Conservation (phyloP, 148 eudicot species). For the Talinum fruticosum region DNA sequence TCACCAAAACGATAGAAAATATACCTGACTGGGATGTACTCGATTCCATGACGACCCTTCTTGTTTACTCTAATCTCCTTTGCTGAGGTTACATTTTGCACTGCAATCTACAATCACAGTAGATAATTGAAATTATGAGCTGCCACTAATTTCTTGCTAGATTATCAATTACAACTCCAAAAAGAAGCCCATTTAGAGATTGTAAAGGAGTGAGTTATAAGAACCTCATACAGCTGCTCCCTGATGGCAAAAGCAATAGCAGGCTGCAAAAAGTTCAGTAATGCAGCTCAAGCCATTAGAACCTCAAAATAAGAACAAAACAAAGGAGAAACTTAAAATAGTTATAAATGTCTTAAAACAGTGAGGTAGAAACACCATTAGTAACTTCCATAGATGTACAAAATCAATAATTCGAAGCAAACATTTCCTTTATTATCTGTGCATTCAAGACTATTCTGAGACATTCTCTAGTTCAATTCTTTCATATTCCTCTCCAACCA, state of each 20-base stretch:
- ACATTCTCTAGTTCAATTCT: constrained; percentile 3
- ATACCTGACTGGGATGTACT: constrained; percentile 63
- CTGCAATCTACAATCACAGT: constrained; percentile 59
- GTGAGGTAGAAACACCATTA: not conserved
- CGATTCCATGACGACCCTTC: constrained; percentile 76
- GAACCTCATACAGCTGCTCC: constrained; percentile 95
- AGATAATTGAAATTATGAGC: not conserved
- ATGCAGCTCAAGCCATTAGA: not conserved
- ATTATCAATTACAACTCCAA: not conserved
- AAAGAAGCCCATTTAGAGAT: constrained; percentile 4
- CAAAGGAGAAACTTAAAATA: too few relatives aligned
- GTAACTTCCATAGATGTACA: not conserved
- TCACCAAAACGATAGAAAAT: not conserved
- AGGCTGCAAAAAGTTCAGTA: constrained; percentile 54
- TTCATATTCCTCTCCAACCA: not conserved
- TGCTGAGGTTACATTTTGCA: constrained; percentile 77
- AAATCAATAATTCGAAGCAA: not conserved
- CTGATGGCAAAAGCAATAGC: constrained; percentile 91
- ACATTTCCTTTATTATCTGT: not conserved
- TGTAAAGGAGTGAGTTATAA: not conserved
- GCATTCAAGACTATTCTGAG: constrained; percentile 4
- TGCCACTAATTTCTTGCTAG: not conserved
- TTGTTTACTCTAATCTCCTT: constrained; percentile 72
- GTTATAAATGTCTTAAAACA: not conserved
- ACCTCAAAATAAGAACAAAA: not conserved